Evolutionary conservation across 805 yeast species (phyloP).

Genomic region (Candida odintsovae): DNA sequence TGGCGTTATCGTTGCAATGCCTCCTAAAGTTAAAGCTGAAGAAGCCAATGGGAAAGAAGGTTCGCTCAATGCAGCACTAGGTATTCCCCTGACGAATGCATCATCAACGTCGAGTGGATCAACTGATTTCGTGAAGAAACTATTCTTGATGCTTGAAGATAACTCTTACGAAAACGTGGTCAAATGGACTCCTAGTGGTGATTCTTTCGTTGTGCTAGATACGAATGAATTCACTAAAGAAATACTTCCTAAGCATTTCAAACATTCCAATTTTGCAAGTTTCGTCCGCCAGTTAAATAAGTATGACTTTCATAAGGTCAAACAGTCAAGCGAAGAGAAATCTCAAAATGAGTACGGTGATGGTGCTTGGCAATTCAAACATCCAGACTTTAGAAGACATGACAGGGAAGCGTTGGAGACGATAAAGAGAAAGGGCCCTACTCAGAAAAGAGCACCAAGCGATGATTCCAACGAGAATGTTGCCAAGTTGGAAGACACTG

Average conservation of each 20-base stretch:
- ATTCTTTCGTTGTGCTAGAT: conserved; percentile 82
- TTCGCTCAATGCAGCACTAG: conserved; percentile 14
- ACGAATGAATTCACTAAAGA: conserved; percentile 86
- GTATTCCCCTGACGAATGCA: conserved; percentile 16
- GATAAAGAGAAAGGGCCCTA: conserved; percentile 78
- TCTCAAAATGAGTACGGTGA: conserved; percentile 56
- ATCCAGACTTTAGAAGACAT: conserved; percentile 77
- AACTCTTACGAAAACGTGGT: conserved; percentile 72
- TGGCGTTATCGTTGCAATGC: too few relatives aligned
- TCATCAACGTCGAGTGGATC: conserved; percentile 38
- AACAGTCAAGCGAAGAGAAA: conserved; percentile 60
- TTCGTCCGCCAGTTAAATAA: conserved; percentile 94
- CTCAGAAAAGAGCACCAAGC: conserved; percentile 36
- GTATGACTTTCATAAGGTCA: conserved; percentile 95
- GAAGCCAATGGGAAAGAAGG: conserved; percentile 1
- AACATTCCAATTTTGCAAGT: conserved; percentile 90
- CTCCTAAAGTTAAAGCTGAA: conserved; percentile 13
- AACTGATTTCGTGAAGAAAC: conserved; percentile 75
- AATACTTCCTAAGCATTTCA: conserved; percentile 87
- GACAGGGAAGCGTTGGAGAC: conserved; percentile 77
- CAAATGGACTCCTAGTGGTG: conserved; percentile 82
- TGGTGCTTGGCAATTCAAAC: conserved; percentile 91
- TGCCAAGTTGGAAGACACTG: conserved; percentile 15
- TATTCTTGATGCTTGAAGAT: conserved; percentile 80
- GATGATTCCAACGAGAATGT: conserved; percentile 19